phyloP scores from a whole-genome alignment of 2,329 filamentous ascomycete genomes.

The Phialemoniopsis sp. region DNA sequence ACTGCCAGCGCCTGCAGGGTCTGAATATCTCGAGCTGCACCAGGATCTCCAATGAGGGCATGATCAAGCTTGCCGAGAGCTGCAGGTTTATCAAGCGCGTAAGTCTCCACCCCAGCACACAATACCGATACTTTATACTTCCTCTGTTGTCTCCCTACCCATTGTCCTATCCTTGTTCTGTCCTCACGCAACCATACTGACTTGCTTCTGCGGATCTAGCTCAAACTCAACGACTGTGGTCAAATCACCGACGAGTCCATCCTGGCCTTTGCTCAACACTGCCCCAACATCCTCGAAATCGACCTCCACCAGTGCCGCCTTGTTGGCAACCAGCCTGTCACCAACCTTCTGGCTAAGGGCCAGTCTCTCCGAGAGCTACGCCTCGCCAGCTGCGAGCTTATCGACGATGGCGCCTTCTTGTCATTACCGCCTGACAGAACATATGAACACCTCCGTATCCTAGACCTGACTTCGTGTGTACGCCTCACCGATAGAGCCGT shows the following conservation, averaged over 20 bases:
- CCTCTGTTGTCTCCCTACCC: too few relatives aligned
- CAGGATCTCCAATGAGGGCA: constrained; percentile 79
- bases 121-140: too few relatives aligned
- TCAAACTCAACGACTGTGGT: constrained; percentile 92
- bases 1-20: constrained; percentile 83
- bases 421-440: constrained; percentile 63
- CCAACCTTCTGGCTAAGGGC: constrained; percentile 72
- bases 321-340: constrained; percentile 80
- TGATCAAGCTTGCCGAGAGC: constrained; percentile 73
- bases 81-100: constrained; percentile 87
- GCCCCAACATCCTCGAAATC: constrained; percentile 91
- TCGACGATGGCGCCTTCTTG: constrained; percentile 86
- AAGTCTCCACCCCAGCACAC: constrained; percentile 30
- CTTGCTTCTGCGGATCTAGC: constrained; percentile 37
- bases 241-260: constrained; percentile 81
- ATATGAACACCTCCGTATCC: constrained; percentile 86
- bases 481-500: constrained; percentile 83
- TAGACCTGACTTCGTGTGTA: constrained; percentile 87
- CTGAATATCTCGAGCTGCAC: constrained; percentile 87
- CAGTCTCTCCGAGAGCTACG: constrained; percentile 86
- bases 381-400: constrained; percentile 76
- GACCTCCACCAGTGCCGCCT: constrained; percentile 83
- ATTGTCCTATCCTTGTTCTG: background rate
- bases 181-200: background rate
- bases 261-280: constrained; percentile 80